Base-by-base conservation (phyloP, 805 yeast species). In the Zygosaccharomyces siamensis region DNA sequence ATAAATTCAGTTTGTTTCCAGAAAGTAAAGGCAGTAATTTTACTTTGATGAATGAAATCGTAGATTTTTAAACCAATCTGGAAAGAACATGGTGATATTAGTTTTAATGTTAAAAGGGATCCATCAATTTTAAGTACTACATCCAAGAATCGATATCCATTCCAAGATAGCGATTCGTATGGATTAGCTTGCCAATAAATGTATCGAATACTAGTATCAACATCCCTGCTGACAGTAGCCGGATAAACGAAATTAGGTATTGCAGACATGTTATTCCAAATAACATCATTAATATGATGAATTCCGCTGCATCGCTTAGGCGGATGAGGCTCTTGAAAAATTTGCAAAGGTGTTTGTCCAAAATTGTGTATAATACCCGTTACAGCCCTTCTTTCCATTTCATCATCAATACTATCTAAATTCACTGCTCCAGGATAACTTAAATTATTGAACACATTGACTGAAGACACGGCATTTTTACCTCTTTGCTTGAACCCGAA, bases 291-390 rank as follows among this genome's bases (percentile, higher is more conserved):
- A 5, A 53, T 45, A 8, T 32, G 42, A 37, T 27, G 50, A 8
- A 37, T 20, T 18, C 33, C 43, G 16, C 18, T 26, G 16, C 21
- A 46, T 23, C 30, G 78, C 47, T 75, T 72, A 23, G 60, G 53
- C 0, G 85, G 83, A 64, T 89, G 96, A 0, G 89, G 84, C 45
- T 75, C 76, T 14, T 69, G 71, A 57, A 89, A 87, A 8, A 89
- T 69, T 56, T 84, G 86, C 43, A 77, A 61, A 1, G 97, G 97
- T 0, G 95, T 89, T 62, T 89, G 97, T 0, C 97, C 97, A 72
- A 89, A 89, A 65, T 89, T 89, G 62, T 89, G 93, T 45, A 89
- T 89, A 57, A 86, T 85, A 1, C 95, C 90, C 20, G 88, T 84
- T 2, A 85, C 75, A 0, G 95, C 92, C 33, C 81, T 72, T 54